Base-by-base conservation (phyloP, 2,329 filamentous ascomycete species). In the Cordyceps tenuipes region DNA sequence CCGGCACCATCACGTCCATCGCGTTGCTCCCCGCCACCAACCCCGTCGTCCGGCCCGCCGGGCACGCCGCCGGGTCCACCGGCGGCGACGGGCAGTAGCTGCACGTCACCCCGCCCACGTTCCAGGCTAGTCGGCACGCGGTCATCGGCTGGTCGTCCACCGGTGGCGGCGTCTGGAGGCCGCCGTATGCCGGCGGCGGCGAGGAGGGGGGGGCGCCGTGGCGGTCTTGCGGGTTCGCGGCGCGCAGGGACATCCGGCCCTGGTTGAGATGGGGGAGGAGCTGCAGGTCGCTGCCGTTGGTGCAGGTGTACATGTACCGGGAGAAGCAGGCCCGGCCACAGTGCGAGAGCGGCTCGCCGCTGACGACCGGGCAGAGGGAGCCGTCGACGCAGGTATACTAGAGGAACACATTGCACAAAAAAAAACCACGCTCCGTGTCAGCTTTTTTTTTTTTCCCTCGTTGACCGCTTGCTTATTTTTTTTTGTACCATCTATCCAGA, bases 291-390 rank as follows among this genome's bases (percentile, higher is more conserved):
- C 34, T 50, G 47, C 59, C 61, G 31, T 43, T 9, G 19, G 21
- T 49, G 53, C 63, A 64, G 26, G 50, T 60, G 46, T 64, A 61
- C 19, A 70, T 68, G 66, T 68, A 72, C 56, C 64, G 67, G 67
- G 66, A 69, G 68, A 70, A 73, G 68, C 71, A 73, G 50, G 70
- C 69, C 48, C 69, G 69, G 55, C 63, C 65, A 66, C 71, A 73
- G 64, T 67, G 66, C 15, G 67, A 67, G 12, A 73, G 68, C 9
- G 66, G 64, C 64, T 73, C 71, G 59, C 71, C 71, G 19, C 69
- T 69, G 17, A 64, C 61, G 59, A 73, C 62, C 59, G 70, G 71
- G 64, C 71, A 73, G 52, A 73, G 66, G 44, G 71, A 69, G 62
- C 64, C 63, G 62, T 66, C 55, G 61, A 65, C 66, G 63, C 71